Evolutionary conservation across 108 stramenopile genomes (phyloP), one percentile per base, ranked within the genome.

Genomic region (Skeletonema costatum): DNA sequence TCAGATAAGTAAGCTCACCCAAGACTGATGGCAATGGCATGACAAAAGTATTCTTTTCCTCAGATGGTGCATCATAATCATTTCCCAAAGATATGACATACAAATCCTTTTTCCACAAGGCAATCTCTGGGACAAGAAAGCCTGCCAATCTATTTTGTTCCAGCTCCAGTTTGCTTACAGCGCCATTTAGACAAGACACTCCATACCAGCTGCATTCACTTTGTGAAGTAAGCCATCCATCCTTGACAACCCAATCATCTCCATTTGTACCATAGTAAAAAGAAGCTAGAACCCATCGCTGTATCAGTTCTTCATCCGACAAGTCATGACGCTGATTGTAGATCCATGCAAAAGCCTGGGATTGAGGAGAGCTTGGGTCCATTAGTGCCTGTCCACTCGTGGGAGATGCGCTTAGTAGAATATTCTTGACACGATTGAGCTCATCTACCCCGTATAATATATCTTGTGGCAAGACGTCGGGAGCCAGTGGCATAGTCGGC

Each of bases 151-250:
- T 67, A 67, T 80, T 80, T 56, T 74, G 66, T 32, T 58, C 68
- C 51, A 80, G 64, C 39, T 68, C 66, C 38, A 80, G 17, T 35
- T 69, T 66, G 30, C 51, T 64, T 13, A 80, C 66, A 12, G 39
- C 66, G 44, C 68, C 72, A 69, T 73, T 38, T 13, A 68, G 13
- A 32, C 79, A 80, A 4, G 70, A 32, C 7, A 89, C 72, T 21
- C 88, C 88, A 74, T 70, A 75, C 88, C 88, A 89, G 4, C 77
- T 65, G 56, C 85, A 89, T 58, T 87, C 88, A 60, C 80, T 75
- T 30, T 75, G 68, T 21, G 69, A 61, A 42, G 61, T 50, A n/a
- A 67, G 62, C 89, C 89, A 90, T 50, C 89, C 89, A 21, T 39
- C 59, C 0, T 69, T 73, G 25, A 21, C 64, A 21, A 81, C 50